Percentiles rank a stretch among this genome's conserved stretches.
Conservation (phyloP, 202 grass and related monocot species). For the Tripidium arundinaceum region DNA sequence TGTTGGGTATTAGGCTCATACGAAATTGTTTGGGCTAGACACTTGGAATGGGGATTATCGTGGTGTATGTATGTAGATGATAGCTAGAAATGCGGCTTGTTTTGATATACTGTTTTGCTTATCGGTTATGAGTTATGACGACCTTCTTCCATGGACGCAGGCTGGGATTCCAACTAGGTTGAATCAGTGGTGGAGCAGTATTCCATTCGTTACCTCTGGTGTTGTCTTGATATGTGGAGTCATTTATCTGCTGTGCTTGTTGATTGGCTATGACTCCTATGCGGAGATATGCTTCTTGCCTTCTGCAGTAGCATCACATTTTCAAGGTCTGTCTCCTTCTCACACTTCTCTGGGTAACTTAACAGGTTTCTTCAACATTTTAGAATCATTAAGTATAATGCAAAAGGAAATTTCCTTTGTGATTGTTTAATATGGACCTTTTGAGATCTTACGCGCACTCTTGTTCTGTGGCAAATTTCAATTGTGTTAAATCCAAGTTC, state of each 20-base stretch:
- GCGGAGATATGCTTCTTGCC: constrained; percentile 88
- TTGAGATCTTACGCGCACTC: background rate
- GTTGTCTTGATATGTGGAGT: constrained; percentile 57
- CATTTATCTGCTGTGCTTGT: constrained; percentile 81
- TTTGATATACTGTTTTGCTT: background rate
- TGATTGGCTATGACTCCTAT: constrained; percentile 92
- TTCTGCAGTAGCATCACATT: constrained; percentile 55
- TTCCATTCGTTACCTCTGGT: constrained; percentile 85
- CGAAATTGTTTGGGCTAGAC: background rate
- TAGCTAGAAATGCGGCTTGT: background rate
- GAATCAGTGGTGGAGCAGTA: constrained; percentile 82
- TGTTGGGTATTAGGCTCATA: background rate
- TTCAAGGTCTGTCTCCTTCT: constrained; percentile 65
- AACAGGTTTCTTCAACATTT: background rate
- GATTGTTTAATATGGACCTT: background rate
- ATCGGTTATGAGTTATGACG: background rate
- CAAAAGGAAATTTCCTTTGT: constrained; percentile 3
- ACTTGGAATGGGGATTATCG: background rate
- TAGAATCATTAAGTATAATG: background rate
- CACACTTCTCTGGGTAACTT: background rate
- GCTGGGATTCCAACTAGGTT: constrained; percentile 80
- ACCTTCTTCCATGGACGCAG: constrained; percentile 32
- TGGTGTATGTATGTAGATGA: background rate
- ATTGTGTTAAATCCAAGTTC: too few species aligned
- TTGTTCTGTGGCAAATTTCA: too few species aligned